Conservation (phyloP, 1,139 yeast species). For the Kodamaea arcana region DNA sequence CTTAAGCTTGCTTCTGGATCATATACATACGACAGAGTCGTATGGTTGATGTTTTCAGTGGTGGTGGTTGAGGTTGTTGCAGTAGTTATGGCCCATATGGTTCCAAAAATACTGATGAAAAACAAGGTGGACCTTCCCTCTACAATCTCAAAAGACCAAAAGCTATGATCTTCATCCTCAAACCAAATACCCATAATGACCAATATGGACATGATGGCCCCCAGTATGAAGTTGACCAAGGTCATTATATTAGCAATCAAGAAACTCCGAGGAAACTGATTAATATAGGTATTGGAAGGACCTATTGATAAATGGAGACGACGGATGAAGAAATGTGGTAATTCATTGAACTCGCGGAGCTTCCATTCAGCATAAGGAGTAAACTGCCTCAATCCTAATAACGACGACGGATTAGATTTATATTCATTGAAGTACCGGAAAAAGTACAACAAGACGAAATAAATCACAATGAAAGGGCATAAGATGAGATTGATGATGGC, state of each 20-base stretch:
- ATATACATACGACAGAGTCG: conserved; percentile 44
- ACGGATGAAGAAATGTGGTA: conserved; percentile 80
- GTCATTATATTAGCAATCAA: conserved; percentile 49
- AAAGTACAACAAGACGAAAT: conserved; percentile 77
- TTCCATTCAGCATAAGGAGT: conserved; percentile 96
- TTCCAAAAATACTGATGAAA: conserved; percentile 82
- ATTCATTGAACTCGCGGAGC: conserved; percentile 87
- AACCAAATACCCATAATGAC: conserved; percentile 74
- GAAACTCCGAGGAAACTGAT: conserved; percentile 88
- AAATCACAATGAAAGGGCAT: conserved; percentile 82
- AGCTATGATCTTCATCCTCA: conserved; percentile 77
- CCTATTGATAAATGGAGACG: conserved; percentile 73
- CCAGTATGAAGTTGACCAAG: conserved; percentile 71
- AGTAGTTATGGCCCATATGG: conserved; percentile 61
- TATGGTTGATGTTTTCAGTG: conserved; percentile 17
- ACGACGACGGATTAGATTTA: conserved; percentile 79
- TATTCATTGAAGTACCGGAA: conserved; percentile 91
- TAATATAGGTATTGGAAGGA: conserved; percentile 77
- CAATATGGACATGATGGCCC: conserved; percentile 84
- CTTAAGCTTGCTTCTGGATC: conserved; percentile 86
- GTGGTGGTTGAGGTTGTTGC: conserved; percentile 12
- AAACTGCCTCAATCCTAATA: conserved; percentile 77
- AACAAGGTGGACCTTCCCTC: conserved; percentile 78
- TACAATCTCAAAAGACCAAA: conserved; percentile 84
- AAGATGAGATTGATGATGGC: conserved; percentile 77